These are phyloP conservation scores for Cordyceps farinosa DNA, from an alignment of 2,329 filamentous ascomycete genomes.

Conservation along the genomic window DNA sequence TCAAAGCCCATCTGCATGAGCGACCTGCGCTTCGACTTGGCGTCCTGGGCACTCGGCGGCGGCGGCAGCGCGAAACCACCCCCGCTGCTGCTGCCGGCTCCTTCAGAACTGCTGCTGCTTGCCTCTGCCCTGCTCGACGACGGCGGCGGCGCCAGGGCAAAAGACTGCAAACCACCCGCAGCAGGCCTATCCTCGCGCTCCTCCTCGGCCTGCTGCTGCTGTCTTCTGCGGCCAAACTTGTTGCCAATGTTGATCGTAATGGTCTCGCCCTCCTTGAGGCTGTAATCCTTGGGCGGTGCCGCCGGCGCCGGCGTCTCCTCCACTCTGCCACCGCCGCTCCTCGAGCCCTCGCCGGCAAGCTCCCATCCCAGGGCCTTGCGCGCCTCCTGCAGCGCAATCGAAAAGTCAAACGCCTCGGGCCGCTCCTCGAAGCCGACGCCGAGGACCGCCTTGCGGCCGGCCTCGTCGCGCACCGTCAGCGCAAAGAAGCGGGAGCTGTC, in stretches of 20 bases:
- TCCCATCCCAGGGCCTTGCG: constrained; percentile 65
- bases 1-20: constrained; percentile 73
- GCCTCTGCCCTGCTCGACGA: constrained; percentile 24
- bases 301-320: constrained; percentile 33
- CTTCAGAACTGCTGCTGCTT: constrained; percentile 16
- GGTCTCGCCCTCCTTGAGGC: constrained; percentile 83
- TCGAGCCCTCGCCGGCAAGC: constrained; percentile 33
- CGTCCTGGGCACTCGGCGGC: constrained; percentile 59
- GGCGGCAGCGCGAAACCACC: constrained; percentile 59
- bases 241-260: constrained; percentile 73
- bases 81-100: constrained; percentile 22
- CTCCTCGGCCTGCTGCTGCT: constrained; percentile 22
- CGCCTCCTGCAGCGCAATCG: constrained; percentile 74
- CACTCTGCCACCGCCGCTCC: constrained; percentile 34
- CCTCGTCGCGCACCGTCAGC: constrained; percentile 70
- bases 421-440: constrained; percentile 87
- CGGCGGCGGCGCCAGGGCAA: constrained; percentile 64
- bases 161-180: constrained; percentile 46
- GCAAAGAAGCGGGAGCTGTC: constrained; percentile 86
- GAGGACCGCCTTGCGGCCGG: constrained; percentile 71
- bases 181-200: neutral
- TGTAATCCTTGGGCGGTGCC: constrained; percentile 62
- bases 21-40: constrained; percentile 57
- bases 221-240: constrained; percentile 44
- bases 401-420: constrained; percentile 81